Evolutionary conservation across 2,329 filamentous ascomycete species (phyloP).

Genomic region (Colletotrichum lentis): DNA sequence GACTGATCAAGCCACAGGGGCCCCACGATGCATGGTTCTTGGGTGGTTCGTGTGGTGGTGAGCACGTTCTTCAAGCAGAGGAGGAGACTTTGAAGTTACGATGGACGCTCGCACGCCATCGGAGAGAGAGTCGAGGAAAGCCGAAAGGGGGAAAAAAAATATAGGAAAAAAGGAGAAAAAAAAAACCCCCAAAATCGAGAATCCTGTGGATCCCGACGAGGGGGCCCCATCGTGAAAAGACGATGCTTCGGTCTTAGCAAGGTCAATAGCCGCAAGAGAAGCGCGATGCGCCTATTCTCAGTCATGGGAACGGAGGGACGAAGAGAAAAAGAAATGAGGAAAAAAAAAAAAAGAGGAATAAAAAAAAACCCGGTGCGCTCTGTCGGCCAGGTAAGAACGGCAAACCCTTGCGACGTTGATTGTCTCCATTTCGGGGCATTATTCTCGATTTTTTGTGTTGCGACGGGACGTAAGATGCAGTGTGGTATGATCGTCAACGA

Average conservation of each 20-base stretch:
- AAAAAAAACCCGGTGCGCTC: too few relatives aligned
- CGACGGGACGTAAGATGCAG: background rate
- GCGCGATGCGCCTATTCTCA: background rate
- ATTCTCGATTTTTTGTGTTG: background rate
- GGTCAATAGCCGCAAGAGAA: background rate
- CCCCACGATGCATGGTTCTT: background rate
- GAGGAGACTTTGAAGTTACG: background rate
- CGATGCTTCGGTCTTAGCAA: slow-evolving; percentile 5
- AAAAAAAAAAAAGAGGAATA: too few relatives aligned
- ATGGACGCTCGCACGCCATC: slow-evolving; percentile 8
- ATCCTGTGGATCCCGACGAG: background rate
- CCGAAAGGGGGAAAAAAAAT: too few relatives aligned
- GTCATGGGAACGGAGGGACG: slow-evolving; percentile 1
- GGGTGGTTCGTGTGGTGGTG: background rate
- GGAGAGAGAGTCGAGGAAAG: background rate
- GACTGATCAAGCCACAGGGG: background rate
- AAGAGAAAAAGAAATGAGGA: too few relatives aligned
- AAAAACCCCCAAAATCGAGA: too few relatives aligned
- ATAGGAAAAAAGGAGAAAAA: too few relatives aligned
- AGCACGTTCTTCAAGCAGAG: slow-evolving; percentile 3
- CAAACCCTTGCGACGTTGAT: background rate
- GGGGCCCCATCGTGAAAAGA: background rate
- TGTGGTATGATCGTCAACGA: background rate
- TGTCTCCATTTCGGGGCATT: background rate
- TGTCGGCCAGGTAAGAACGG: slow-evolving; percentile 1